Evolutionary conservation across 495 filamentous ascomycete species (phyloP).

Genomic region (Penicillium subrubescens): DNA sequence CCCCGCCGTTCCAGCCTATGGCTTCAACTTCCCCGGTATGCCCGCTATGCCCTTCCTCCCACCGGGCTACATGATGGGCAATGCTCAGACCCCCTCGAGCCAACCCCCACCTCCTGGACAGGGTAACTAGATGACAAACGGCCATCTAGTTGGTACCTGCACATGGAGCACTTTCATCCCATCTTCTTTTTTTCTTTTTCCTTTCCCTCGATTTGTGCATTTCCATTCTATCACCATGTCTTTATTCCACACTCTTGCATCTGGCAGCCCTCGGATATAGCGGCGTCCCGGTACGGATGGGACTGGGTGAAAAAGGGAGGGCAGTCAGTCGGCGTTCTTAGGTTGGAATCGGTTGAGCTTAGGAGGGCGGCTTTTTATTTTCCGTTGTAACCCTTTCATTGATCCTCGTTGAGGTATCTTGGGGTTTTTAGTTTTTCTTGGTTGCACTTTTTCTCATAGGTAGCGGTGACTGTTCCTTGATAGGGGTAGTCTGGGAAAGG

Average conservation of each 20-base stretch:
- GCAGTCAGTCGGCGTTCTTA: not conserved
- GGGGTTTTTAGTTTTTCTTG: not conserved
- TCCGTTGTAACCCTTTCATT: not conserved
- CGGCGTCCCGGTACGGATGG: not conserved
- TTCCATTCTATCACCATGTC: constrained; percentile 22
- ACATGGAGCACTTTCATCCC: not conserved
- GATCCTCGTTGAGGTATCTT: not conserved
- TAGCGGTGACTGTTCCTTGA: not conserved
- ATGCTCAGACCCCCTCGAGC: constrained; percentile 34
- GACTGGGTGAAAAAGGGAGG: not conserved
- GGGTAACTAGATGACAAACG: constrained; percentile 28
- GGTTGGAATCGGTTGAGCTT: not conserved
- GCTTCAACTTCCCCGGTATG: constrained; percentile 69
- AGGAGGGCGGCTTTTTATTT: not conserved
- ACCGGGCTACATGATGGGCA: constrained; percentile 62
- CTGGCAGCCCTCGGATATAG: not conserved
- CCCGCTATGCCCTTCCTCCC: constrained; percentile 71
- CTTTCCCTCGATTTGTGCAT: not conserved
- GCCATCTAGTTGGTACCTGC: not conserved
- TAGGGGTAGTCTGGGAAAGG: not conserved
- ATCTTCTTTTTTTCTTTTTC: not conserved
- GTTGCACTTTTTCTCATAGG: not conserved
- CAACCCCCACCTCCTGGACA: constrained; percentile 55
- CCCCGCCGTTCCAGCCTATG: constrained; percentile 65
- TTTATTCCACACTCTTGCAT: constrained; percentile 12